Percentiles rank a stretch among this genome's conserved stretches.
Conservation (phyloP, 2,329 filamentous ascomycete genomes). For the Periconia sp. region DNA sequence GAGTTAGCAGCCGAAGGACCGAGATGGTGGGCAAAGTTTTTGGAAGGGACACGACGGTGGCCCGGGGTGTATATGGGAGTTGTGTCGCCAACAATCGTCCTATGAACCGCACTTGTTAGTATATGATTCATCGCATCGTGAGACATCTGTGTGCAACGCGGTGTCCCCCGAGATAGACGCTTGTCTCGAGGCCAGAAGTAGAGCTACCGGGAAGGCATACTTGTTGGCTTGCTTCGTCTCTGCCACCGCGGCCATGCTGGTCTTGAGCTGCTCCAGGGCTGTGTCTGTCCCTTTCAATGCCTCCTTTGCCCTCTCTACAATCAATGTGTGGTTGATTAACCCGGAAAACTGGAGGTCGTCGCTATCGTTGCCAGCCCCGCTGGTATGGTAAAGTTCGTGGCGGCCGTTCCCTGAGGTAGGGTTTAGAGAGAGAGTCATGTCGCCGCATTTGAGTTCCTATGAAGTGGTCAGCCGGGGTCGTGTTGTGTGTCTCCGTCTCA, state of each 20-base stretch:
- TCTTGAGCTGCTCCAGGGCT: conserved; percentile 61
- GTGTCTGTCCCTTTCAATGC: conserved; percentile 60
- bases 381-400: conserved; percentile 59
- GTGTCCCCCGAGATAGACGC: conserved; percentile 10
- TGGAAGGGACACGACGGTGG: conserved; percentile 41
- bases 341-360: conserved; percentile 58
- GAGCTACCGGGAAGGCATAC: conserved; percentile 42
- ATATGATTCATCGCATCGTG: conserved; percentile 18
- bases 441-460: conserved; percentile 58
- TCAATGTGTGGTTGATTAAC: conserved; percentile 59
- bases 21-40: conserved; percentile 40
- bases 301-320: conserved; percentile 56
- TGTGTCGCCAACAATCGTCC: conserved; percentile 40
- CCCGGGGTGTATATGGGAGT: conserved; percentile 33
- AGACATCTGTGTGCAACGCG: conserved; percentile 4
- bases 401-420: conserved; percentile 56
- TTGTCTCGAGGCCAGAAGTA: conserved; percentile 20
- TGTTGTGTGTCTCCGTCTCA: conserved; percentile 12
- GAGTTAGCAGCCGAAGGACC: conserved; percentile 42
- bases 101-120: conserved; percentile 35
- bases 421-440: conserved; percentile 58
- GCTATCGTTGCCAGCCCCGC: conserved; percentile 44
- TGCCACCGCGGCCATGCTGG: conserved; percentile 60
- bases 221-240: conserved; percentile 64
- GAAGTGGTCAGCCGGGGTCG: conserved; percentile 31